Base-by-base conservation (phyloP, 208 protist genomes). In the Cochliopodium minus region DNA sequence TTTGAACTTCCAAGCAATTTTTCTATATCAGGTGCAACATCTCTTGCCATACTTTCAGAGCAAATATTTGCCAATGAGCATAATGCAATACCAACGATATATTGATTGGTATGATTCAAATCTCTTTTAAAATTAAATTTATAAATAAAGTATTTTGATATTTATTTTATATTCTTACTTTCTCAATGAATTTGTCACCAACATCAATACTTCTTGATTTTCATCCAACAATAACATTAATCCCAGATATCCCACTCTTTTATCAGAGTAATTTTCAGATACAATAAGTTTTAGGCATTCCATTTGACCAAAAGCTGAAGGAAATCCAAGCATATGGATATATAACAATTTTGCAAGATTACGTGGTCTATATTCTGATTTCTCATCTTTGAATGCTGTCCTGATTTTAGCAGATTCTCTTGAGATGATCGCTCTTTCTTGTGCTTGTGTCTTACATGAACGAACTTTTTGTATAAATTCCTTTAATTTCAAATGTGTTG, bases 281-380 rank as follows among this genome's bases (percentile, higher is more conserved):
- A 84, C 75, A 26, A 91, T 84, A 2, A 93, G 66, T 61, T 87
- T 88, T 1, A 93, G 59, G 62, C 80, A 88, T 55, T 91, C 85
- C 69, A 91, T 83, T 64, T 92, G 83, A 20, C 64, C 87, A 67
- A 85, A 92, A 51, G 90, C 77, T 17, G 86, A 87, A 7, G 82
- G 76, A 66, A 91, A 84, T 13, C 65, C 61, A 2, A 93, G 74
- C 81, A 93, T 87, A 61, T 93, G 80, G 54, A 93, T 90, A 59
- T 87, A 93, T 1, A 93, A 69, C 17, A 93, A 71, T 62, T 93
- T 93, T 38, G 82, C 82, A 66, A 98, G 94, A 75, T 96, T 96
- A 52, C 91, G 85, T n/a, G 83, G 83, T 4, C 94, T 76, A 34
- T 87, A 74, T 42, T 86, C 79, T 33, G 79, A 68, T 28, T 91